Percentiles rank a stretch among this genome's conserved stretches.
These are phyloP conservation scores for Phyllosticta paracitricarpa DNA, from an alignment of 2,329 filamentous ascomycete species.

Conservation along the genomic window DNA sequence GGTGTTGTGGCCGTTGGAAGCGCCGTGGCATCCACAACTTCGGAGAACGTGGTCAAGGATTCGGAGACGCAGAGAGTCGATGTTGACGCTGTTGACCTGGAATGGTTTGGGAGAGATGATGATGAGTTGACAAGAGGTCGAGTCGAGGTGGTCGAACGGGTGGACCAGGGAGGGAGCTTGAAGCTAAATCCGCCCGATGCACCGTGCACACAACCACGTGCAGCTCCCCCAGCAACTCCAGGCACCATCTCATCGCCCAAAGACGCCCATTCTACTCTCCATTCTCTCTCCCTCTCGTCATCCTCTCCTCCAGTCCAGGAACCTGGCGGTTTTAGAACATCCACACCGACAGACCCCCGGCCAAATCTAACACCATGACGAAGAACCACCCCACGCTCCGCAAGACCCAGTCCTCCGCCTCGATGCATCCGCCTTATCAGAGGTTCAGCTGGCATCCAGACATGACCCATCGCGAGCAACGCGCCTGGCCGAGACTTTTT, in stretches of 20 bases:
- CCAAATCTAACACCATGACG: conserved; percentile 21
- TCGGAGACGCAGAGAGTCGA: no score
- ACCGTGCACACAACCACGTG: conserved; percentile 7
- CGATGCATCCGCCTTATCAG: conserved; percentile 18
- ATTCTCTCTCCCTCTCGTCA: neutral
- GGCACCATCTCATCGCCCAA: neutral
- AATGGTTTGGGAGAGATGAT: neutral
- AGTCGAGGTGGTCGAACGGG: neutral
- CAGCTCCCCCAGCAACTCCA: conserved; percentile 7
- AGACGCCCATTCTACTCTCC: neutral
- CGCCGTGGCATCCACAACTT: no score
- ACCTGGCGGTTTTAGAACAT: neutral
- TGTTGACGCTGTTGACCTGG: no score
- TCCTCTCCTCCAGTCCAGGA: neutral
- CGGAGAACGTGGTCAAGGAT: no score
- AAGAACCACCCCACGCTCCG: conserved; percentile 28
- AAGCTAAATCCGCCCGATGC: conserved; percentile 1
- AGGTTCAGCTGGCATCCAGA: neutral
- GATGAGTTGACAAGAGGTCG: neutral
- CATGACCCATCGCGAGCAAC: neutral
- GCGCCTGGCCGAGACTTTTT: conserved; percentile 14
- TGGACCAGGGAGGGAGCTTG: conserved; percentile 3
- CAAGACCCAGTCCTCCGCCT: conserved; percentile 23
- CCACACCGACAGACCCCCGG: neutral
- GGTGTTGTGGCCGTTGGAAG: no score